Base-by-base conservation (phyloP, 305 asterid species). In the Withania somnifera region DNA sequence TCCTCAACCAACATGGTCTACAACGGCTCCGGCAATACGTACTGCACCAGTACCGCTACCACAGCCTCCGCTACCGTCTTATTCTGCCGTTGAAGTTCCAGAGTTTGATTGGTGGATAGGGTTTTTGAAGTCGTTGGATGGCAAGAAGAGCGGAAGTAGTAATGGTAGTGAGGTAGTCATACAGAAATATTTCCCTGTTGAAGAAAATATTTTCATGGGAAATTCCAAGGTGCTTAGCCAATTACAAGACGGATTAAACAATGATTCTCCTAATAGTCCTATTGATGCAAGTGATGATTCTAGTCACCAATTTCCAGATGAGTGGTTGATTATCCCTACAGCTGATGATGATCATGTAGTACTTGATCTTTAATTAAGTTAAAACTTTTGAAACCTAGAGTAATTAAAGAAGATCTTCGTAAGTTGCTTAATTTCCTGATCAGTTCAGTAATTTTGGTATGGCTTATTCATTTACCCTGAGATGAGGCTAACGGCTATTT, bases 1-100 rank as follows among this genome's bases (percentile, higher is more conserved):
- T n/a, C 86, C 91, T 5, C 79, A 85, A 78, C 87, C 90, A 26
- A 83, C 87, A 5, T 83, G 88, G 90, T 83, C 88, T 30, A 86
- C 89, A 30, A 86, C 92, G 13, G 86, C 85, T 11, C 89, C 90
- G 34, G 84, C 83, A 47, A 84, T 80, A 56, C 60, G 77, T 11
- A 64, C 81, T 34, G 54, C 85, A 45, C 40, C 71, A 14, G 22
- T 42, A 0, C 81, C 87, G 47, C 80, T 42, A 19, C 81, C 87
- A n/a, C 80, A 79, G 0, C 26, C 73, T 47, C 84, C 84, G 2
- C 52, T 66, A 7, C 30, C 83, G 22, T 84, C 84, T 69, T 79
- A 57, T 42, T 9, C 84, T 13, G 4, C 66, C 30, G 45, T n/a
- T 13, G 81, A 78, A 32, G 81, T 42, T 10, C 10, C 76, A 2